phyloP scores from a whole-genome alignment of 805 yeast species.

The Kodamaea fukazawae region DNA sequence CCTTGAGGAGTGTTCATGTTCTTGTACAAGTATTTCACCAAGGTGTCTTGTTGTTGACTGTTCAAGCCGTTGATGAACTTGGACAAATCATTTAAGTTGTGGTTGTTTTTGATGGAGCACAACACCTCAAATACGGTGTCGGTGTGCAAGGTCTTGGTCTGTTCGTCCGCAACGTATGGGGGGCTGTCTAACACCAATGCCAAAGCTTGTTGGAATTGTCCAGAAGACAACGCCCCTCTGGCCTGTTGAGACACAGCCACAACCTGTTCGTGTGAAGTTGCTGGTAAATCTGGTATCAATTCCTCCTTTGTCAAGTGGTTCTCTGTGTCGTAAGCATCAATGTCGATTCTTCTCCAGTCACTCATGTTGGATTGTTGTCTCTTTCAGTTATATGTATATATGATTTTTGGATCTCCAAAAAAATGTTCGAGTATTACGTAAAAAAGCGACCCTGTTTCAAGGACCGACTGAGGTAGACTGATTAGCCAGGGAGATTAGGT shows the following conservation, averaged over 20 bases:
- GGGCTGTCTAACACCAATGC: constrained; percentile 63
- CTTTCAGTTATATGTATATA: background rate
- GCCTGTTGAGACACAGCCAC: constrained; percentile 53
- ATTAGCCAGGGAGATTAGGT: no score
- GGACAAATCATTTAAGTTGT: constrained; percentile 65
- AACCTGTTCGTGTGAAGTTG: constrained; percentile 48
- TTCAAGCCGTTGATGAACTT: constrained; percentile 57
- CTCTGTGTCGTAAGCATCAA: constrained; percentile 88
- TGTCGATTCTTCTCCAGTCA: constrained; percentile 93
- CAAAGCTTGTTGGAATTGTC: constrained; percentile 69
- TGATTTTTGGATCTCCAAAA: no score
- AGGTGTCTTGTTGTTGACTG: constrained; percentile 66
- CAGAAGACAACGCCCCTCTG: constrained; percentile 64
- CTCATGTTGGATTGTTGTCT: constrained; percentile 37
- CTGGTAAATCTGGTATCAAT: constrained; percentile 52
- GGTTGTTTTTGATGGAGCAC: constrained; percentile 46
- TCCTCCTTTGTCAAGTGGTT: constrained; percentile 63
- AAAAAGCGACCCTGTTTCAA: no score
- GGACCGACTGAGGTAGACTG: no score
- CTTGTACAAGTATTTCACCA: constrained; percentile 81
- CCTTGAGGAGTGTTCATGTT: constrained; percentile 78
- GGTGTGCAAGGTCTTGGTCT: constrained; percentile 45
- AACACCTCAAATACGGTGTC: constrained; percentile 67
- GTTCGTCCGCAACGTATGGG: constrained; percentile 75
- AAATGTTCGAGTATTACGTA: no score